A percentile compares a stretch with the other conserved stretches of the same genome.
These are phyloP conservation scores for Chrysosporium keratinophilum DNA, from an alignment of 2,329 filamentous ascomycete species.

Conservation along the genomic window DNA sequence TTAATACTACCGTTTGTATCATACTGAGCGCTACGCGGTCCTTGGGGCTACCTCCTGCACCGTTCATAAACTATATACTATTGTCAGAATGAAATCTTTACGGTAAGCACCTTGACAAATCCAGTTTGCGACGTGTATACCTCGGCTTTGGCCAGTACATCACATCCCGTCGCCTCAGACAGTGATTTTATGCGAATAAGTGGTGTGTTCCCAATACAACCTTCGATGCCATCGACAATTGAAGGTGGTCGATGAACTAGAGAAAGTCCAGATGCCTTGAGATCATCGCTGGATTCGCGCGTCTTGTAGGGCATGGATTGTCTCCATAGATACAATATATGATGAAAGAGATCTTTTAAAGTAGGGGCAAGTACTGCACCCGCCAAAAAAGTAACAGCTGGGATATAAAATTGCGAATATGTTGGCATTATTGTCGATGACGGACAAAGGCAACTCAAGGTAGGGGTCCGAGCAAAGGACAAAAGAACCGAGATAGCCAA, in stretches of 20 bases:
- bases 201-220: slow-evolving; percentile 86
- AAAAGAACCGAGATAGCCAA: no score
- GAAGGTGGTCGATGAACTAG: slow-evolving; percentile 24
- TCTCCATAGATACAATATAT: slow-evolving; percentile 44
- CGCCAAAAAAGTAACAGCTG: slow-evolving; percentile 58
- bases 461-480: no score
- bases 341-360: slow-evolving; percentile 67
- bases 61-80: slow-evolving; percentile 65
- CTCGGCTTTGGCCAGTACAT: slow-evolving; percentile 87
- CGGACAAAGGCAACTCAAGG: no score
- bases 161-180: slow-evolving; percentile 75
- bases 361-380: slow-evolving; percentile 66
- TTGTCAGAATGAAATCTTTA: background rate
- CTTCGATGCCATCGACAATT: slow-evolving; percentile 72
- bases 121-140: slow-evolving; percentile 26
- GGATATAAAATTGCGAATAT: slow-evolving; percentile 16
- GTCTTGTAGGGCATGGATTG: slow-evolving; percentile 10
- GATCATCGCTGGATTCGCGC: background rate
- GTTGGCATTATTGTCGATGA: background rate
- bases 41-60: slow-evolving; percentile 85
- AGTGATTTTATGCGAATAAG: slow-evolving; percentile 77
- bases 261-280: slow-evolving; percentile 20
- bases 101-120: slow-evolving; percentile 11
- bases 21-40: slow-evolving; percentile 88
- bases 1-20: slow-evolving; percentile 48